These are phyloP conservation scores for Dendryphion nanum DNA, from an alignment of 2,329 filamentous ascomycete genomes.

Conservation along the genomic window DNA sequence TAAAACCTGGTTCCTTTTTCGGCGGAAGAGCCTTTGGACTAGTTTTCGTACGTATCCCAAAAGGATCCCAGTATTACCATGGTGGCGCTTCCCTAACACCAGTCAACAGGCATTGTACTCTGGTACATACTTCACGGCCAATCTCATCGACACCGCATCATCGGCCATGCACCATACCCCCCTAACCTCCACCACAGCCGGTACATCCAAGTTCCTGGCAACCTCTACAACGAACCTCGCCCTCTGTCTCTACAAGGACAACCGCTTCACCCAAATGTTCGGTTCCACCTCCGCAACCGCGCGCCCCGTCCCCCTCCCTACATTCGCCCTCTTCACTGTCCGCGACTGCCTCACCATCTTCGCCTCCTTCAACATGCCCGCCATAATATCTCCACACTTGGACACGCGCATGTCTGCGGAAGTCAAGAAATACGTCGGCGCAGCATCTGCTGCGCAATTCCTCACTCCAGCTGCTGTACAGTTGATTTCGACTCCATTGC, in stretches of 20 bases:
- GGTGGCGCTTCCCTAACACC: not conserved
- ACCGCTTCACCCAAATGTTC: slow-evolving; percentile 79
- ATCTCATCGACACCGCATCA: slow-evolving; percentile 75
- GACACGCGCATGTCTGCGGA: slow-evolving; percentile 41
- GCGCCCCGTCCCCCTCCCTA: slow-evolving; percentile 62
- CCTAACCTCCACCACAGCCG: slow-evolving; percentile 66
- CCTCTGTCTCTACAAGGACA: slow-evolving; percentile 87
- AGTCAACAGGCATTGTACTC: slow-evolving; percentile 64
- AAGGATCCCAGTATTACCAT: not conserved
- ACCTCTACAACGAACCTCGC: slow-evolving; percentile 81
- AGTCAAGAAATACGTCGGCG: slow-evolving; percentile 52
- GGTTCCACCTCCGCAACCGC: slow-evolving; percentile 53
- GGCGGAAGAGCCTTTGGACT: slow-evolving; percentile 66
- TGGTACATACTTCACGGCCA: slow-evolving; percentile 86
- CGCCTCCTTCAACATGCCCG: slow-evolving; percentile 86
- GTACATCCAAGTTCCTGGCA: slow-evolving; percentile 75
- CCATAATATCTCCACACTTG: slow-evolving; percentile 70
- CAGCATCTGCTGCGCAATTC: slow-evolving; percentile 67
- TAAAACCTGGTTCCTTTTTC: slow-evolving; percentile 61
- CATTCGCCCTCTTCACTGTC: slow-evolving; percentile 75
- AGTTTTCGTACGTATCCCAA: slow-evolving; percentile 48
- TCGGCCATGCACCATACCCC: slow-evolving; percentile 60
- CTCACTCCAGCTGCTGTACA: slow-evolving; percentile 76
- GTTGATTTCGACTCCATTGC: slow-evolving; percentile 76
- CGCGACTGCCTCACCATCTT: slow-evolving; percentile 89